Conservation (phyloP, 140 eudicot genomes). For the Anethum foeniculum region DNA sequence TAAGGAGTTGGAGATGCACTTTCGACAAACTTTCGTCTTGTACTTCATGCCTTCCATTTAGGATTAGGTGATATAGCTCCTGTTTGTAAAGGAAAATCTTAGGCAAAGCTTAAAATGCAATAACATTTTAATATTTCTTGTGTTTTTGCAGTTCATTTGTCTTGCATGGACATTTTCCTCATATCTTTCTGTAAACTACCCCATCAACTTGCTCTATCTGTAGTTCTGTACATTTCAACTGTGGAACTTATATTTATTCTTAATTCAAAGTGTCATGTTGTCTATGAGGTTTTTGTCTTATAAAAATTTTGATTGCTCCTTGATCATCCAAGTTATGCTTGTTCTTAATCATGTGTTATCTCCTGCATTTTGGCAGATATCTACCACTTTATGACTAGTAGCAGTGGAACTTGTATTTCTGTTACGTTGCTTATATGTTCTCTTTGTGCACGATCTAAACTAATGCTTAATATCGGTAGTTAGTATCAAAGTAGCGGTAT, state of each 20-base stretch:
- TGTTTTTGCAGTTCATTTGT: background rate
- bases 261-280: background rate
- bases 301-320: background rate
- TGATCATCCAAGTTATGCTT: background rate
- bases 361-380: background rate
- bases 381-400: slow-evolving; percentile 3
- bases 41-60: background rate
- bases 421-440: background rate
- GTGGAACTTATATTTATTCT: background rate
- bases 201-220: background rate
- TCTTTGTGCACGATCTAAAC: background rate
- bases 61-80: background rate
- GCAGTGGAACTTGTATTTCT: background rate
- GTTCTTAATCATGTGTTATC: background rate
- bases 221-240: background rate
- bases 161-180: background rate
- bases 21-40: background rate
- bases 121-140: background rate
- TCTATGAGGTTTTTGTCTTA: background rate
- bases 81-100: background rate
- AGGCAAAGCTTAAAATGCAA: background rate
- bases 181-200: background rate
- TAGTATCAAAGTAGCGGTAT: background rate
- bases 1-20: background rate
- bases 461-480: background rate